Evolutionary conservation across 1,284 basidiomycete species (phyloP).

Genomic region (Spongispora temasekensis): DNA sequence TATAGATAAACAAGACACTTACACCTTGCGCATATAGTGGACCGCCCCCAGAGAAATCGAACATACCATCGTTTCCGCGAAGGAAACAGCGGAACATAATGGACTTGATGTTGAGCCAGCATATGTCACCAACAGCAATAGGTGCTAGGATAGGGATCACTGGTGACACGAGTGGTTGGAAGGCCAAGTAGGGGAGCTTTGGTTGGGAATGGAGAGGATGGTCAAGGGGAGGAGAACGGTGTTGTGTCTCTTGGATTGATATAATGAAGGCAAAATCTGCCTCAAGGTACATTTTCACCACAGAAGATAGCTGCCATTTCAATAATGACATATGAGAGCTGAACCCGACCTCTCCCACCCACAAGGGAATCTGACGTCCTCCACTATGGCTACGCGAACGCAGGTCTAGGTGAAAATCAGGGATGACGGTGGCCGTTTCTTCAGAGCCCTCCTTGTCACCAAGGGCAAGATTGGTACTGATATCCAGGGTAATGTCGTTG

Average conservation of each 20-base stretch:
- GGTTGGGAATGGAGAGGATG: background rate
- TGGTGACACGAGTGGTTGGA: background rate
- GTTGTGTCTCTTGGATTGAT: background rate
- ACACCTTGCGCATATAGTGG: background rate
- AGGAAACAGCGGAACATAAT: background rate
- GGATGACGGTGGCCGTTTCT: background rate
- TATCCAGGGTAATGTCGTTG: background rate
- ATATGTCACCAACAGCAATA: background rate
- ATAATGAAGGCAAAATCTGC: background rate
- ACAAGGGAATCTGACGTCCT: background rate
- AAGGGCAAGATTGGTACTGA: background rate
- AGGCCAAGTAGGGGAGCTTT: background rate
- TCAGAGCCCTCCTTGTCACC: background rate
- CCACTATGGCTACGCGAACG: background rate
- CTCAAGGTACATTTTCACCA: background rate
- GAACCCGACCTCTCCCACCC: background rate
- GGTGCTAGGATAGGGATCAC: background rate
- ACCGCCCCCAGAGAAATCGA: background rate
- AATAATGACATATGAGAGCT: background rate
- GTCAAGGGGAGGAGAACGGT: background rate
- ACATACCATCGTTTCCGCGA: background rate
- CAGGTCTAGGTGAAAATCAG: background rate
- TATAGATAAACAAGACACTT: background rate
- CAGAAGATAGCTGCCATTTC: background rate
- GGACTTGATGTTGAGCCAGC: background rate